Conservation (phyloP, 1,284 basidiomycete species). For the Pseudozyma sp. region DNA sequence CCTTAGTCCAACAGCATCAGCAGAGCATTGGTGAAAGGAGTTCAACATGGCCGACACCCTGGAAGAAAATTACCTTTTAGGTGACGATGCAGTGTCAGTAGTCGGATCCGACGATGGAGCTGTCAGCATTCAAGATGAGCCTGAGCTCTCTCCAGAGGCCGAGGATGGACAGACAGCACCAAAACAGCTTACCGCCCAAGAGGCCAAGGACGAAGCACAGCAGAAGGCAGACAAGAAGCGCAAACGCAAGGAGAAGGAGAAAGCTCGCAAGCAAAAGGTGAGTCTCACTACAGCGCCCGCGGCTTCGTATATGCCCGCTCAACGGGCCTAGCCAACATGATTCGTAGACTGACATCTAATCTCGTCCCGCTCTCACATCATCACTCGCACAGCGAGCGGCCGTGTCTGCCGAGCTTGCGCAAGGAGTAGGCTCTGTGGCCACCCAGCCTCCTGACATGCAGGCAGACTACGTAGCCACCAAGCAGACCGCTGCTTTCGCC, state of each 20-base stretch:
- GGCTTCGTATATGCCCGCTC: too few species aligned
- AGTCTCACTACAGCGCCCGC: background rate
- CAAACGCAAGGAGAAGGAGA: constrained; percentile 57
- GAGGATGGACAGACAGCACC: background rate
- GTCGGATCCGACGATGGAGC: constrained; percentile 42
- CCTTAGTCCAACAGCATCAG: background rate
- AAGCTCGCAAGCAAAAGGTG: constrained; percentile 57
- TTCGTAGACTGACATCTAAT: background rate
- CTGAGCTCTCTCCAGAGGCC: constrained; percentile 14
- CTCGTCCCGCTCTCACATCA: background rate
- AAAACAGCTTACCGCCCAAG: constrained; percentile 3
- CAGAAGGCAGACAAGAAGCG: constrained; percentile 55
- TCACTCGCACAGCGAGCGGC: constrained; percentile 43
- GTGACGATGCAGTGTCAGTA: constrained; percentile 46
- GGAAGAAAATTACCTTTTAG: constrained; percentile 58
- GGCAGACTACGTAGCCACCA: constrained; percentile 58
- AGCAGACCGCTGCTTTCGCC: constrained; percentile 49
- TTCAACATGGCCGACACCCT: constrained; percentile 58
- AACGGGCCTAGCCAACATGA: background rate
- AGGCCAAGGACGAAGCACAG: constrained; percentile 41
- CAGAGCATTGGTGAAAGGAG: background rate
- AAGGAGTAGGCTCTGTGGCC: constrained; percentile 45
- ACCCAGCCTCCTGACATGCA: constrained; percentile 56
- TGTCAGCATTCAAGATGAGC: constrained; percentile 38
- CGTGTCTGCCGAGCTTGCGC: constrained; percentile 38